Base-by-base conservation (phyloP, 805 yeast genomes). In the Teunomyces lycoperdinae region DNA sequence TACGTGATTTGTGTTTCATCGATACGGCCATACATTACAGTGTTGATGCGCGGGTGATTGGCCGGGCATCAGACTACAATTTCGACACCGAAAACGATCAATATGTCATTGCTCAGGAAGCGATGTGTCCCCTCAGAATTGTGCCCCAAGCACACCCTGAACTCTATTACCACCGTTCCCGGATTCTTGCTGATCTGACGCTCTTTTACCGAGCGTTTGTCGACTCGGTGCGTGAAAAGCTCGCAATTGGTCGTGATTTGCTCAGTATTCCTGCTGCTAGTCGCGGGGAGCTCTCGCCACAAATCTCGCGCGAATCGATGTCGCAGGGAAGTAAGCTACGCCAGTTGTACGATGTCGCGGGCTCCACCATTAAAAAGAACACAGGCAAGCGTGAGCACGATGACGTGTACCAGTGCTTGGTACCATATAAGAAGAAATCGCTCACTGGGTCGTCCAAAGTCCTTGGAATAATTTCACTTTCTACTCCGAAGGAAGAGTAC, bases 41-140 rank as follows among this genome's bases (percentile, higher is more conserved):
- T 34, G 67, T 73, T 4, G 67, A 63, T 47, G 74, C 75, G 9
- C 63, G 76, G 52, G 63, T 73, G 30, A 66, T 73, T 30, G 77
- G 76, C 5, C 67, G 61, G 29, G 73, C 76, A 0, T 60, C 66
- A 24, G 71, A 68, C 33, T 70, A 69, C 52, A 55, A 63, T 24
- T 55, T 51, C 40, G 41, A 47, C 4, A 51, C 51, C 6, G 54
- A 53, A 4, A 45, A 51, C 2, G 71, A 73, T 46, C 64, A 60
- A 50, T 73, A 71, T 46, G 67, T 71, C n/a, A 58, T 71, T 36
- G 73, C 71, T 17, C 59, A 60, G 32, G 72, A 68, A 40, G 61
- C 62, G 5, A 55, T 58, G 11, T 52, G 61, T 29, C 71, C 70
- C 6, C 59, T 73, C 24, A 55, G 78, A 29, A 63, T 73, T 17